phyloP scores from a whole-genome alignment of 2,329 filamentous ascomycete genomes.

The Aspergillus transmontanensis region DNA sequence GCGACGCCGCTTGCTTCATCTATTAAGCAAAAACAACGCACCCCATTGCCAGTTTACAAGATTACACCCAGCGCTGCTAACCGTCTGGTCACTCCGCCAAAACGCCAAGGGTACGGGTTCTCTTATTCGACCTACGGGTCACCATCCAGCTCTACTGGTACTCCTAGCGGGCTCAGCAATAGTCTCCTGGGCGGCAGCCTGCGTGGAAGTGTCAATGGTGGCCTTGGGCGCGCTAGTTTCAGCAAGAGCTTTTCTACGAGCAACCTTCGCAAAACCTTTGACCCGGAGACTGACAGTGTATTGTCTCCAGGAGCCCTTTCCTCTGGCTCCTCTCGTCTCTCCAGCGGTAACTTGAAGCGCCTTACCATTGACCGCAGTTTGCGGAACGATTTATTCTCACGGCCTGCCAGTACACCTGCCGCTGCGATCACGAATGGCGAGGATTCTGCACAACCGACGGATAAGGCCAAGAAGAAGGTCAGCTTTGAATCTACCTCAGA shows the following conservation, averaged over 20 bases:
- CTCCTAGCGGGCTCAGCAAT: conserved; percentile 67
- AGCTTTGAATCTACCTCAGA: conserved; percentile 72
- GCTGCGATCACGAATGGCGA: conserved; percentile 40
- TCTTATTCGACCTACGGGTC: conserved; percentile 91
- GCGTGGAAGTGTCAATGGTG: conserved; percentile 48
- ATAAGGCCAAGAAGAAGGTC: conserved; percentile 71
- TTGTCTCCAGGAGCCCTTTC: conserved; percentile 84
- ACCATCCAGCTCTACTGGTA: conserved; percentile 70
- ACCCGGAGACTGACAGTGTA: conserved; percentile 76
- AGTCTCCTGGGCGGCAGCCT: conserved; percentile 58
- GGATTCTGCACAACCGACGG: conserved; percentile 39
- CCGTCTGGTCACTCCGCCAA: conserved; percentile 80
- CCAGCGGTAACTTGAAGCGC: conserved; percentile 77
- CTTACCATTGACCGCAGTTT: conserved; percentile 89
- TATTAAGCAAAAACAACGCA: conserved; percentile 75
- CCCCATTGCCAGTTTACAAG: conserved; percentile 83
- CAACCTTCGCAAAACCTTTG: conserved; percentile 80
- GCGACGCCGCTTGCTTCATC: conserved; percentile 82
- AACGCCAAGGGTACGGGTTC: conserved; percentile 81
- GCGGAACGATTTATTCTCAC: conserved; percentile 64
- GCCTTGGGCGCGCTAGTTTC: conserved; percentile 66
- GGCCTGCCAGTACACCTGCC: conserved; percentile 38
- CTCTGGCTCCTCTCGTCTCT: conserved; percentile 65
- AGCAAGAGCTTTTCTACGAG: conserved; percentile 88
- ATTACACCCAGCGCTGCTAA: conserved; percentile 79